phyloP scores from a whole-genome alignment of 768 basidiomycete genomes.

The Epithele typhae region DNA sequence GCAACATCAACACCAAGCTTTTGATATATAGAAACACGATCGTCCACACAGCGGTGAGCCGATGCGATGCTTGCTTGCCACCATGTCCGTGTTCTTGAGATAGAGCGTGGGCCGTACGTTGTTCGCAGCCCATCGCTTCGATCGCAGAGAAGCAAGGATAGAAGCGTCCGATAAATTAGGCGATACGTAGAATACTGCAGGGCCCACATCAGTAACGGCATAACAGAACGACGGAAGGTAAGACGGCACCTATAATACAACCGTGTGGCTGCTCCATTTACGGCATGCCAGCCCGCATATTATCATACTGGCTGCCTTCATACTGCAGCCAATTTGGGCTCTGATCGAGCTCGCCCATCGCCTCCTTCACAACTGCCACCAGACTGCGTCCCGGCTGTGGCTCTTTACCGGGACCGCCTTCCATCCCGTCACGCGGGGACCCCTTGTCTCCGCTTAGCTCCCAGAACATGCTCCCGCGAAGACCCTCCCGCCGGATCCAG shows the following conservation, averaged over 20 bases:
- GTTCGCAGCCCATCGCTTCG: too few species aligned
- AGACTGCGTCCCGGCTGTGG: conserved; percentile 66
- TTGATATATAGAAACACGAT: too few species aligned
- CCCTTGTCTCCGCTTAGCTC: conserved; percentile 85
- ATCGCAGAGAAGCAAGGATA: too few species aligned
- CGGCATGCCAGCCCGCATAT: conserved; percentile 68
- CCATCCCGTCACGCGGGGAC: conserved; percentile 66
- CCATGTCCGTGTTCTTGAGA: too few species aligned
- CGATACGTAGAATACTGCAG: conserved; percentile 2
- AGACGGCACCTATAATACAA: conserved; percentile 3
- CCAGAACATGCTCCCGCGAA: conserved; percentile 96
- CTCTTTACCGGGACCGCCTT: conserved; percentile 70
- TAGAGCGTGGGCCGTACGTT: too few species aligned
- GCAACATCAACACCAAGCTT: too few species aligned
- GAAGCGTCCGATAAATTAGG: neutral
- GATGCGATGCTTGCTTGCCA: too few species aligned
- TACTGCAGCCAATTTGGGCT: conserved; percentile 83
- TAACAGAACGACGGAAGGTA: neutral
- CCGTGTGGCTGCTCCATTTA: neutral
- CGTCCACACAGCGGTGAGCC: too few species aligned
- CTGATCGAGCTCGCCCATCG: conserved; percentile 71
- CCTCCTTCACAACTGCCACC: conserved; percentile 67
- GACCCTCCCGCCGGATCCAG: conserved; percentile 69
- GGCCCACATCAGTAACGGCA: conserved; percentile 1
- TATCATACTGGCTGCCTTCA: conserved; percentile 71